Base-by-base conservation (phyloP, 2,329 filamentous ascomycete species). In the Emergomyces africanus region DNA sequence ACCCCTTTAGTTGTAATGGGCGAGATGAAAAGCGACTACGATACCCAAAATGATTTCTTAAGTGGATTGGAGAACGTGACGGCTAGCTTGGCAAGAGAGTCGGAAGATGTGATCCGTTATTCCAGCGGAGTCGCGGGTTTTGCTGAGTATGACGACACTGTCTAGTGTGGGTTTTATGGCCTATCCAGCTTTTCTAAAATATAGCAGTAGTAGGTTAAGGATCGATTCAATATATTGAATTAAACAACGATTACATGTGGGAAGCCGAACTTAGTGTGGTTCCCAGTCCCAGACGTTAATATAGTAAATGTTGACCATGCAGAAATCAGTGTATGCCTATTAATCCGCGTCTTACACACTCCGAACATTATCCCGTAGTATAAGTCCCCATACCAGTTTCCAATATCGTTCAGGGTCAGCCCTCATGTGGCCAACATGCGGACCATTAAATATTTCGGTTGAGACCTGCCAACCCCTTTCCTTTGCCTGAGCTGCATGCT, bases 371-470 rank as follows among this genome's bases (percentile, higher is more conserved):
- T 57, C 44, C 39, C n/a, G 20, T 55, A 58, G 58, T 54, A 64
- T 57, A 46, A 63, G 28, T 35, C 57, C 59, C 48, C 44, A 57
- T 15, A 76, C 65, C 60, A 74, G 68, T 2, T 57, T 59, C 74
- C 74, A 76, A 61, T 76, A 76, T 35, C 73, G 65, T 42, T 67
- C 68, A 3, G 70, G 71, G 57, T 73, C 70, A 2, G 60, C 60
- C 60, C 65, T 68, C 72, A 75, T 74, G 67, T 75, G 72, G 14
- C 65, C 68, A 57, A 75, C 73, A 69, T 76, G 74, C 46, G 66
- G 64, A 30, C 71, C 70, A n/a, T 64, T 56, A 54, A 75, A 75
- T 60, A 67, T 67, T 58, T 75, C 73, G 49, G 66, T 66, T 23
- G 62, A 62, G 18, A 76, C 74, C 12, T 56, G 30, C 63, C 70